A percentile compares a stretch with the other conserved stretches of the same genome.
Evolutionary conservation across 371 early-diverging fungal species (phyloP).

Genomic region (Apophysomyces trapeziformis): DNA sequence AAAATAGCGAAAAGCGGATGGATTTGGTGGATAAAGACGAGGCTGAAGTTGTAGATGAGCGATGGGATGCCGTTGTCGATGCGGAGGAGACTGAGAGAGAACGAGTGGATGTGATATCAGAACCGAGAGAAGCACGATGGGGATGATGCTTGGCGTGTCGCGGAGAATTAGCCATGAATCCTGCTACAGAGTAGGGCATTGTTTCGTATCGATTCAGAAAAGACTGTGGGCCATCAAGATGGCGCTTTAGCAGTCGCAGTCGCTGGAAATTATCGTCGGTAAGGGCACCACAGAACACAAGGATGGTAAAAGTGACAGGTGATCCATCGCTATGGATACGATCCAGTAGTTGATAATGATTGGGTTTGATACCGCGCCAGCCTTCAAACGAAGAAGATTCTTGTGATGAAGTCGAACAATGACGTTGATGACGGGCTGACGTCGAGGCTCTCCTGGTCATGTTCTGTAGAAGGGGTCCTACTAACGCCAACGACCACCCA

Average conservation of each 20-base stretch:
- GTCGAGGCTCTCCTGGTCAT: neutral
- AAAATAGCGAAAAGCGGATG: constrained; percentile 8
- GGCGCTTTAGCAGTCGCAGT: constrained; percentile 17
- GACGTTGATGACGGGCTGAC: neutral
- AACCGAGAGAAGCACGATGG: constrained; percentile 2
- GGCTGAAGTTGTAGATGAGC: constrained; percentile 18
- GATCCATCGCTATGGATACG: constrained; percentile 22
- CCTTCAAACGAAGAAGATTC: constrained; percentile 18
- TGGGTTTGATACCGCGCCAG: constrained; percentile 41
- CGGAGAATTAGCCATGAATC: neutral
- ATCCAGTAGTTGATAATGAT: constrained; percentile 31
- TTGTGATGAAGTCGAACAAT: neutral
- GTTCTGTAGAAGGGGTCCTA: constrained; percentile 10
- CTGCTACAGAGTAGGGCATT: neutral
- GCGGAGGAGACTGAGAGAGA: constrained; percentile 14
- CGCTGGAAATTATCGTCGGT: constrained; percentile 22
- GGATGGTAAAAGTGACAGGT: constrained; percentile 30
- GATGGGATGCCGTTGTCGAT: constrained; percentile 6
- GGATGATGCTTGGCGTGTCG: neutral
- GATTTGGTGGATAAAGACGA: constrained; percentile 1
- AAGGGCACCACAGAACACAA: constrained; percentile 39
- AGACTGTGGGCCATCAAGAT: constrained; percentile 33
- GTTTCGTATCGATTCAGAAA: constrained; percentile 34
- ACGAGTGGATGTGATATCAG: constrained; percentile 8
- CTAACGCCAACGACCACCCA: constrained; percentile 10